phyloP scores from a whole-genome alignment of 331 rosid species.

The Stylosanthes scabra region DNA sequence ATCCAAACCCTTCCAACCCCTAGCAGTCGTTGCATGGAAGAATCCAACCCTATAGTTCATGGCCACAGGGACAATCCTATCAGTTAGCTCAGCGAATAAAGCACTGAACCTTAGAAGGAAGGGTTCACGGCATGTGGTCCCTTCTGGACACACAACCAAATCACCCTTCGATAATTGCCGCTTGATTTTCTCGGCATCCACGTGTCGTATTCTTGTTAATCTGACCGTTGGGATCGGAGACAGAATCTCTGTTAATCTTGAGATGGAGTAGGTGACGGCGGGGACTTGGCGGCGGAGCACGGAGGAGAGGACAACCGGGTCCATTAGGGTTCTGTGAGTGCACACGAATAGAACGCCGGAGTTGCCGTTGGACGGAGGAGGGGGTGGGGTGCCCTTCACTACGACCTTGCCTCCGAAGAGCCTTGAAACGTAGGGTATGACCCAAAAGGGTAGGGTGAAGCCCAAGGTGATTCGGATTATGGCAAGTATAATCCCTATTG shows the following conservation, averaged over 20 bases:
- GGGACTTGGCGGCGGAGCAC: conserved; percentile 76
- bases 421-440: conserved; percentile 47
- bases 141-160: conserved; percentile 89
- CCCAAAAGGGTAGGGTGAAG: conserved; percentile 61
- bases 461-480: conserved; percentile 56
- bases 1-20: conserved; percentile 90
- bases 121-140: conserved; percentile 96
- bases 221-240: conserved; percentile 89
- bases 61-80: conserved; percentile 95
- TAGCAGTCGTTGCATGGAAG: conserved; percentile 94
- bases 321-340: conserved; percentile 91
- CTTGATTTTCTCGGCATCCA: conserved; percentile 76
- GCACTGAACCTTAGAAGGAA: conserved; percentile 84
- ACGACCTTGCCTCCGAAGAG: conserved; percentile 67
- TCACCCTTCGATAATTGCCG: conserved; percentile 68
- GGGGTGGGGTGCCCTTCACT: conserved; percentile 83
- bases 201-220: conserved; percentile 65
- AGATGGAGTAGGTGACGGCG: conserved; percentile 86
- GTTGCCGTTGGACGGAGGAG: conserved; percentile 33
- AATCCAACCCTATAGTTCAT: conserved; percentile 90
- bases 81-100: conserved; percentile 79
- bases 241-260: conserved; percentile 76
- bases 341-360: conserved; percentile 89
- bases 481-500: conserved; percentile 76
- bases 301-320: conserved; percentile 80